Evolutionary conservation across 108 stramenopile species (phyloP), one percentile per base, ranked within the genome.

Genomic region (Aurantiochytrium sp.): DNA sequence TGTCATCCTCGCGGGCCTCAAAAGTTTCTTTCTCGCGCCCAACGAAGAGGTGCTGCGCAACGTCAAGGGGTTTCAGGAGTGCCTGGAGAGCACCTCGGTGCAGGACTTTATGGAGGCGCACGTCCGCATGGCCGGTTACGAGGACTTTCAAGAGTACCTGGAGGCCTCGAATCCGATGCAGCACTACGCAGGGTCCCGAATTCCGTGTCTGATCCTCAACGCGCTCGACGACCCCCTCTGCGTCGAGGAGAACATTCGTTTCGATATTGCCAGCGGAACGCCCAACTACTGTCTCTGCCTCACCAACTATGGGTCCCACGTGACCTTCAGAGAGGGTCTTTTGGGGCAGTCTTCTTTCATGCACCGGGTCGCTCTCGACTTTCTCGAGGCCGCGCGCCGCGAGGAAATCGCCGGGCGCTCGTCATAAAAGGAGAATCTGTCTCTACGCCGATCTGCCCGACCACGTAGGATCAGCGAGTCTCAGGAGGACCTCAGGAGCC

Each of bases 191-290:
- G 45, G 45, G 21, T 48, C 39, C 39, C n/a, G 30, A 37, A 24
- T 81, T 0, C 73, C 73, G 39, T 81, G 73, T 24, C 73, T 81
- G 1, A 81, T 81, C 12, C 73, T 81, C 24, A 81, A 81, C 24
- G 73, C 73, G 24, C 73, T 81, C 27, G 73, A 81, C 45, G 73
- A 81, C 30, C 73, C 73, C 8, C 73, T 81, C 73, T 81, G 73
- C 30, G 73, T 81, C 39, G 45, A 81, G 3, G 73, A 81, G 30
- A 81, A 81, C 30, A 81, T 81, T 24, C 73, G 2, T 48, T 48
- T 22, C 45, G 73, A 81, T 12, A 81, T 81, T 24, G 73, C 73
- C 36, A 81, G 24, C 1, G 45, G 32, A 3, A 81, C 73, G 6
- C 21, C 6, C 21, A 81, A 81, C 39, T 81, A 81, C 2, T 48